A percentile compares a stretch with the other conserved stretches of the same genome.
These are phyloP conservation scores for Penicillium psychrofluorescens DNA, from an alignment of 495 filamentous ascomycete genomes.

Conservation along the genomic window DNA sequence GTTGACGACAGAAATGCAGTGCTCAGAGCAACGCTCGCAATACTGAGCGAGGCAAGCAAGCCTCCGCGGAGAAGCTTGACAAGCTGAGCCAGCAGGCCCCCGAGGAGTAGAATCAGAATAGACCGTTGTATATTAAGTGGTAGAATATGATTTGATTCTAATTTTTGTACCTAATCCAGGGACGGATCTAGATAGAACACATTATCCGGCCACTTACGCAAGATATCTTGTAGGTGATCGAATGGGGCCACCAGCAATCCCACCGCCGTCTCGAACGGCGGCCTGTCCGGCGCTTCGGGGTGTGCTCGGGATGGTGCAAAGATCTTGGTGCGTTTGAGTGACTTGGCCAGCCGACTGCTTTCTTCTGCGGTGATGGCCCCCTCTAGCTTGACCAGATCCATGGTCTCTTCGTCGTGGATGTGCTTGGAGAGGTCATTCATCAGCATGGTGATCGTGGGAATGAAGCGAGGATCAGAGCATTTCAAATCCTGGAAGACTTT, in stretches of 20 bases:
- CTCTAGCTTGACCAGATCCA: constrained; percentile 49
- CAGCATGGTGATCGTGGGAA: constrained; percentile 43
- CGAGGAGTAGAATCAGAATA: background rate
- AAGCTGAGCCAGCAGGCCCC: constrained; percentile 3
- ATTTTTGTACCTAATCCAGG: background rate
- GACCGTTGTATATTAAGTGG: background rate
- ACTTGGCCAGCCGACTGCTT: constrained; percentile 38
- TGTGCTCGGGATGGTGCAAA: constrained; percentile 55
- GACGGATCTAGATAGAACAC: background rate
- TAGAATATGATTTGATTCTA: background rate
- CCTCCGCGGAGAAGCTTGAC: constrained; percentile 29
- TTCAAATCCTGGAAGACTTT: constrained; percentile 51
- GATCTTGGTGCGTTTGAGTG: constrained; percentile 52
- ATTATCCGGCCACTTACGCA: constrained; percentile 23
- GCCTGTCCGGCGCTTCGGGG: constrained; percentile 26
- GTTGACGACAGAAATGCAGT: constrained; percentile 6
- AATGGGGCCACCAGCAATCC: constrained; percentile 24
- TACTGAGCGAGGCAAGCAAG: constrained; percentile 31
- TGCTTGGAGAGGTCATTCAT: constrained; percentile 46
- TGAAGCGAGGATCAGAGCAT: constrained; percentile 38
- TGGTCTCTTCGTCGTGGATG: constrained; percentile 51
- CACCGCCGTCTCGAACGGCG: constrained; percentile 20
- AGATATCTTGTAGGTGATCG: constrained; percentile 25
- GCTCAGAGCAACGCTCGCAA: constrained; percentile 32
- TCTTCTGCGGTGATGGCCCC: constrained; percentile 26